A percentile compares a stretch with the other conserved stretches of the same genome.
phyloP scores from a whole-genome alignment of 1,139 yeast species.

The Pichia kudriavzevii region DNA sequence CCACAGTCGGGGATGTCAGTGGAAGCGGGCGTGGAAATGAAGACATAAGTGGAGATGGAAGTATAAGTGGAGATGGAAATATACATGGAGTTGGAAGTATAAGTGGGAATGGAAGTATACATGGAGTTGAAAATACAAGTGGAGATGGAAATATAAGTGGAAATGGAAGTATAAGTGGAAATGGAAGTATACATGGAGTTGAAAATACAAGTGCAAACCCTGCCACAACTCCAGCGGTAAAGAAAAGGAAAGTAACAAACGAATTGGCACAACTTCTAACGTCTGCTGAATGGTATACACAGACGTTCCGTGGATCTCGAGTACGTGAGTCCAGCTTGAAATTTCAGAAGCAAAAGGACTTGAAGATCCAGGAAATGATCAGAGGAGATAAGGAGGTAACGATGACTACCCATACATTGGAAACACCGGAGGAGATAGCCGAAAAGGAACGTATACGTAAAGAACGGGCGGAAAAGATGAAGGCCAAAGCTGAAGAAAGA shows the following conservation, averaged over 20 bases:
- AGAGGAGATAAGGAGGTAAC: slow-evolving; percentile 6
- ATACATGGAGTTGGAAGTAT: too few relatives aligned
- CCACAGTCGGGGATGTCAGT: too few relatives aligned
- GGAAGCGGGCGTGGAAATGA: too few relatives aligned
- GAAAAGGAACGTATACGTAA: slow-evolving; percentile 7
- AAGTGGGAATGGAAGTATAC: too few relatives aligned
- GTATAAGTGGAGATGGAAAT: too few relatives aligned
- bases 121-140: too few relatives aligned
- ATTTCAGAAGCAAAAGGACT: slow-evolving; percentile 9
- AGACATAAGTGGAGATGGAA: too few relatives aligned
- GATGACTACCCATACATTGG: too few relatives aligned
- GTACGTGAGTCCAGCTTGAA: slow-evolving; percentile 11
- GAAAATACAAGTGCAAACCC: neutral
- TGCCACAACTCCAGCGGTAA: too few relatives aligned
- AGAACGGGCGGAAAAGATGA: slow-evolving; percentile 4
- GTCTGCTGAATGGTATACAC: slow-evolving; percentile 11
- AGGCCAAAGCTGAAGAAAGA: neutral
- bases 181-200: neutral
- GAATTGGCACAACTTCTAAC: slow-evolving; percentile 8
- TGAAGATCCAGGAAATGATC: slow-evolving; percentile 6
- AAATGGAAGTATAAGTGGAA: too few relatives aligned
- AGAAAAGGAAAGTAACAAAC: neutral
- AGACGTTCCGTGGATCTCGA: slow-evolving; percentile 5
- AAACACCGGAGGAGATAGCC: slow-evolving; percentile 8
- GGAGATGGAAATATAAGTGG: too few relatives aligned